phyloP scores from a whole-genome alignment of 805 yeast genomes.

The Brettanomyces anomalus region DNA sequence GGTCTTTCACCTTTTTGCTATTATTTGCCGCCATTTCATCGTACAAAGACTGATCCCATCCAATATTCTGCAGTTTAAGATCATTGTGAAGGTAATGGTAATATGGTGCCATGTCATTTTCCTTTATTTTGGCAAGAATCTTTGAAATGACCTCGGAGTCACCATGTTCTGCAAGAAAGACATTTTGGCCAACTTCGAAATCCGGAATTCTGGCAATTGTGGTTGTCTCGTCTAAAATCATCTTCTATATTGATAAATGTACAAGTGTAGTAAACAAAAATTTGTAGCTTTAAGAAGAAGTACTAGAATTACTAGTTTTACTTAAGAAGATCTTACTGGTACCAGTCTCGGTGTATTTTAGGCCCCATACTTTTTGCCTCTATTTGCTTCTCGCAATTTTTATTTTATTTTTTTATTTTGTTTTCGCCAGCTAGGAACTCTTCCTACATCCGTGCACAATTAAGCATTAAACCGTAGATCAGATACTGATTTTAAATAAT shows the following conservation, averaged over 20 bases:
- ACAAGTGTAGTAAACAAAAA: neutral
- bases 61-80: slow-evolving; percentile 29
- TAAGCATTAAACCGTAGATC: too few species aligned
- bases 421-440: too few species aligned
- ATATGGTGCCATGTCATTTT: slow-evolving; percentile 71
- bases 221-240: slow-evolving; percentile 5
- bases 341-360: too few species aligned
- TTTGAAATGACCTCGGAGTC: slow-evolving; percentile 29
- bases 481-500: too few species aligned
- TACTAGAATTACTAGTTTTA: too few species aligned
- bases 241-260: neutral
- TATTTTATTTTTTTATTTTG: too few species aligned
- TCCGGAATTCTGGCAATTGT: slow-evolving; percentile 61
- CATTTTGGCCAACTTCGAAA: slow-evolving; percentile 69
- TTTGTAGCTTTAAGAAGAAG: neutral
- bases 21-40: slow-evolving; percentile 43
- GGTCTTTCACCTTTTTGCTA: slow-evolving; percentile 42
- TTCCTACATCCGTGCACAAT: too few species aligned
- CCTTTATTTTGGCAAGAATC: slow-evolving; percentile 45
- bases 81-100: slow-evolving; percentile 58
- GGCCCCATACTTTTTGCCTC: too few species aligned
- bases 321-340: too few species aligned
- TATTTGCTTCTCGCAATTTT: neutral
- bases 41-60: slow-evolving; percentile 55
- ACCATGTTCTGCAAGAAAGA: slow-evolving; percentile 45